Base-by-base conservation (phyloP, 176 grass and related monocot genomes). In the Zea mays region DNA sequence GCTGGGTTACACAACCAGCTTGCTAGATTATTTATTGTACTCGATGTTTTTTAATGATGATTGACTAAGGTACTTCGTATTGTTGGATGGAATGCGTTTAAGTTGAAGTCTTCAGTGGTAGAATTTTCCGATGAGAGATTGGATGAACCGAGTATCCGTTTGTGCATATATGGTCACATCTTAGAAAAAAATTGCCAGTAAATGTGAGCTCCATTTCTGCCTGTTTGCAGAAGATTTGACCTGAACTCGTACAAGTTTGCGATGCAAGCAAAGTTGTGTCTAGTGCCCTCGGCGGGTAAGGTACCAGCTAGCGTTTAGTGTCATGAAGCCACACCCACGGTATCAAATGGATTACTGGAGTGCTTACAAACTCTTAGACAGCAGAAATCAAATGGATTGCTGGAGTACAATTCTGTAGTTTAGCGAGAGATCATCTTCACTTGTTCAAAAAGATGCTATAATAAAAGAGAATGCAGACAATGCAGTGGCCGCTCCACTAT, bases 1-100 rank as follows among this genome's bases (percentile, higher is more conserved):
- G 76, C 49, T 74, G 61, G 49, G 50, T 73, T 74, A 8, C 58
- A 79, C 21, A 55, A 42, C 57, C 71, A 71, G 82, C 72, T 59
- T 71, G 71, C 47, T 81, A 71, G 76, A 71, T 71, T 65, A 57
- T 79, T 78, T 79, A 67, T 71, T 76, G 66, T 71, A 61, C 46
- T 64, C 37, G 62, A 69, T 63, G 64, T 50, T 49, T 5, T 72
- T 75, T 71, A 43, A 48, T 34, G 67, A 42, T 59, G 47, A 48
- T 57, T 65, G 47, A 65, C 47, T 62, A 62, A 62, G 62, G 75
- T 63, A 47, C 44, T 13, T 1, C 2, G 59, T 63, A 16, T 79
- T 74, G 64, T 65, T 69, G 47, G 55, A 63, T 76, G 19, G 8
- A 35, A 62, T 63, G 38, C 38, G 8, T 61, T 61, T 71, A 39